Base-by-base conservation (phyloP, 495 filamentous ascomycete genomes). In the Aspergillus baeticus region DNA sequence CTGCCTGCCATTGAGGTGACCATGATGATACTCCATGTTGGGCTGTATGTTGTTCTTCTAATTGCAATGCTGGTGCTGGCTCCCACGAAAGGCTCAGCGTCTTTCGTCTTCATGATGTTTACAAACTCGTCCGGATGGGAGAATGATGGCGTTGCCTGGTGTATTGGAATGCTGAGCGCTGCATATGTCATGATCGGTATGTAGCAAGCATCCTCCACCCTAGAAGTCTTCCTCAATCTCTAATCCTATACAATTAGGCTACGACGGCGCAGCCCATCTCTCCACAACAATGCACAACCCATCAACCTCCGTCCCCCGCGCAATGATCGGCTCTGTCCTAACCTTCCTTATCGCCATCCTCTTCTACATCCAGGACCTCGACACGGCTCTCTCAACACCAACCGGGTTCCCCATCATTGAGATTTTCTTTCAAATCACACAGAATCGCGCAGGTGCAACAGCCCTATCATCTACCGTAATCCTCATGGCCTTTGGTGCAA, bases 121-220 rank as follows among this genome's bases (percentile, higher is more conserved):
- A 4, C 23, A 13, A 57, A 57, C 17, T 42, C 21, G 11, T 50
- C 54, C 34, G 54, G 54, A 0, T 57, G 54, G 54, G 42, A 22
- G 21, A 57, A 26, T 34, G 20, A 47, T 57, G 54, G 54, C 3
- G 4, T 57, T 3, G 20, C 54, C 5, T 57, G 54, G 54, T 50
- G 8, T 18, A 33, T 57, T 15, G 54, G 54, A 6, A 15, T 57
- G 44, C 45, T 57, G 8, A 41, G 34, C 0, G 43, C 34, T 22
- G 39, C 34, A 33, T 57, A 57, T 42, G 54, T 57, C 0, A 15
- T 57, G 15, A 23, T 33, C 5, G 39, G 52, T 55, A 21, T 6
- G n/a, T n/a, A n/a, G n/a, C n/a, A n/a, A n/a, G n/a, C n/a, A n/a
- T n/a, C n/a, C n/a, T n/a, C n/a, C n/a, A n/a, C n/a, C n/a, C n/a